phyloP scores from a whole-genome alignment of 73 alveolate genomes.

The Strombidium stylifer region DNA sequence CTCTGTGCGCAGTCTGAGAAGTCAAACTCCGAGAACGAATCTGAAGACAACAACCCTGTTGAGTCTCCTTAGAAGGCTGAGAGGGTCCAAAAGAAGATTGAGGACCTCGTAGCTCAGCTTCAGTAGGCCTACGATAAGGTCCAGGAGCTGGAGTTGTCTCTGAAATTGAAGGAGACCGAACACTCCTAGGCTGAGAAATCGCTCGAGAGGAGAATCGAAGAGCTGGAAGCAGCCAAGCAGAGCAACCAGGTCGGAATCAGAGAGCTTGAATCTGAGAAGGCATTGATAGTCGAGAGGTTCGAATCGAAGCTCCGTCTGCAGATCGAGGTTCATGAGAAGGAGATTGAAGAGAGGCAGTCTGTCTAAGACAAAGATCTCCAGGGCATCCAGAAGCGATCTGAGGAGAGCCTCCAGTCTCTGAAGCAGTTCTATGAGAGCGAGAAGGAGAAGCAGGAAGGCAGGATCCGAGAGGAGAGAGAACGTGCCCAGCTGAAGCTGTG shows the following conservation, averaged over 20 bases:
- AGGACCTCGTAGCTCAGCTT: not conserved
- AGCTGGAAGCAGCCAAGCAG: constrained; percentile 2
- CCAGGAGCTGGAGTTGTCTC: constrained; percentile 26
- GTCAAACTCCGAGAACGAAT: constrained; percentile 14
- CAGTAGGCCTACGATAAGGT: constrained; percentile 7
- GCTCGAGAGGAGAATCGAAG: constrained; percentile 4
- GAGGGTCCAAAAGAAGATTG: not conserved
- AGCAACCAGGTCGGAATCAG: constrained; percentile 2
- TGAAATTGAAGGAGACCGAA: constrained; percentile 31
- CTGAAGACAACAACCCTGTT: constrained; percentile 6
- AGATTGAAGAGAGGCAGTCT: constrained; percentile 52
- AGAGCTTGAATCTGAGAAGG: constrained; percentile 19
- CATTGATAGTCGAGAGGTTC: constrained; percentile 21
- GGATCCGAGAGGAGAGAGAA: constrained; percentile 64
- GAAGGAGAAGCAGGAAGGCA: constrained; percentile 53
- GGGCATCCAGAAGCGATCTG: constrained; percentile 46
- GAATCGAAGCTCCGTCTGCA: constrained; percentile 23
- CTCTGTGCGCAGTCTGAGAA: constrained; percentile 55
- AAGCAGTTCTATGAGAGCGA: constrained; percentile 67
- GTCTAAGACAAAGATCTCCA: constrained; percentile 52
- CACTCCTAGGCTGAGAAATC: constrained; percentile 7
- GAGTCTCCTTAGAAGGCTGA: constrained; percentile 1
- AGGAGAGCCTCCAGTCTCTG: constrained; percentile 52
- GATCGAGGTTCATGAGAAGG: constrained; percentile 34
- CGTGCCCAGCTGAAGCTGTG: constrained; percentile 40